Conservation (phyloP, 2,329 filamentous ascomycete species). For the Cordyceps pruinosa region DNA sequence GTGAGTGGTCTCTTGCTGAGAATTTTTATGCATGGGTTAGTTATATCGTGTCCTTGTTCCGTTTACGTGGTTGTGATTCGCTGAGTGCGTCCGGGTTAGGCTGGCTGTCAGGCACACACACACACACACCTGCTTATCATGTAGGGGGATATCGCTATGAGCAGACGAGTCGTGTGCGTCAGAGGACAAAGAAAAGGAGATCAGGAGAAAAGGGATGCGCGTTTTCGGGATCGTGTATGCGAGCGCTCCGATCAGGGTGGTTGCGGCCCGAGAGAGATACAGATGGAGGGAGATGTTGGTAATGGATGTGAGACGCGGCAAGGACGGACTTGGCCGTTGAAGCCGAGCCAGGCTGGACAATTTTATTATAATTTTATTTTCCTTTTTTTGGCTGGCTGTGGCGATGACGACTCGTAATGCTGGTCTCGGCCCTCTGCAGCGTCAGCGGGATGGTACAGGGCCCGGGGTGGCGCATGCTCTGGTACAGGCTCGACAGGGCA, state of each 20-base stretch:
- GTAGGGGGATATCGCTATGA: not conserved
- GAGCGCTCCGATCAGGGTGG: not conserved
- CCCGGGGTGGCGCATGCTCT: not conserved
- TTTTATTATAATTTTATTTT: not conserved
- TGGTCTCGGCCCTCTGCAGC: not conserved
- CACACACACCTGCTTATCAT: not conserved
- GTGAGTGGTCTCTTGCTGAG: slow-evolving; percentile 1
- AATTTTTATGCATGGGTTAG: not conserved
- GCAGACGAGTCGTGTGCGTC: not conserved
- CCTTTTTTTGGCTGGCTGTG: not conserved
- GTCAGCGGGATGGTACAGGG: too few species aligned
- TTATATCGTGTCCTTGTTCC: not conserved
- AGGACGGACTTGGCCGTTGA: not conserved
- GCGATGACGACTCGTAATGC: not conserved
- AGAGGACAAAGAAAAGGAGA: not conserved
- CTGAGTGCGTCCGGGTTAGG: not conserved
- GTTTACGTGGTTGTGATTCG: not conserved
- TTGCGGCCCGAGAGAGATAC: not conserved
- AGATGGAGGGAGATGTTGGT: not conserved
- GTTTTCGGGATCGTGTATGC: not conserved
- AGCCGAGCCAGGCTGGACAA: not conserved
- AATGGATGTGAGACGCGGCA: not conserved
- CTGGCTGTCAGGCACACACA: not conserved
- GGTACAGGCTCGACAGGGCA: too few species aligned
- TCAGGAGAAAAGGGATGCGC: too few species aligned